Base-by-base conservation (phyloP, 2,329 filamentous ascomycete species). In the Calonectria multiphialidica region DNA sequence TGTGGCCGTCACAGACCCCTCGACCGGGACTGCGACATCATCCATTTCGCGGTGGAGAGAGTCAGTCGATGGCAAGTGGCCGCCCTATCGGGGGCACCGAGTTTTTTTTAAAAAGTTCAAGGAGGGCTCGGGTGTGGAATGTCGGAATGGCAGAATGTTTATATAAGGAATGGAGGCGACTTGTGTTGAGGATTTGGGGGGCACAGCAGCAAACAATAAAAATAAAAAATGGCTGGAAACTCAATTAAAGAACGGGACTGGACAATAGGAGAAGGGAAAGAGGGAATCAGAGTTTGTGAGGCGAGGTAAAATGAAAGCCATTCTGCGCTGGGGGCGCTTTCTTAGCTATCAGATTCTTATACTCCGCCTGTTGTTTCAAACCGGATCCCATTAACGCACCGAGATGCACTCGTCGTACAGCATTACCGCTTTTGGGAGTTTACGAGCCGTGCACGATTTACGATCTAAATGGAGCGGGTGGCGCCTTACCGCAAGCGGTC, bases 361-460 rank as follows among this genome's bases (percentile, higher is more conserved):
- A 62, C 40, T 44, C 25, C 8, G 25, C 18, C 40, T 45, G 15
- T 23, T 62, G 53, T 5, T 10, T 28, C 37, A 37, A 57, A 16
- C n/a, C 33, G 35, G 13, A 25, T 40, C 33, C n/a, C 7, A 59
- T 40, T 40, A 59, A 37, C 25, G 25, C 8, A 23, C 40, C n/a
- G n/a, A 28, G 37, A 42, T 62, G 57, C 57, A 62, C 23, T 21
- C 18, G 37, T 33, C 57, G 57, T 62, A 62, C 57, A 28, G 33
- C 12, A 45, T 45, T 62, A 40, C 53, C 53, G 53, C 40, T 62
- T 62, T 62, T 42, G 57, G 57, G n/a, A 62, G 40, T 62, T 62
- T 62, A 62, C 57, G 57, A 62, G 18, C 30, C 18, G 57, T 53
- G 57, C 57, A 62, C 37, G 9, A 59, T 37, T 37, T 28, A 18